A percentile compares a stretch with the other conserved stretches of the same genome.
Evolutionary conservation across 345 rosid species (phyloP).

Genomic region (Euphorbia lathyris): DNA sequence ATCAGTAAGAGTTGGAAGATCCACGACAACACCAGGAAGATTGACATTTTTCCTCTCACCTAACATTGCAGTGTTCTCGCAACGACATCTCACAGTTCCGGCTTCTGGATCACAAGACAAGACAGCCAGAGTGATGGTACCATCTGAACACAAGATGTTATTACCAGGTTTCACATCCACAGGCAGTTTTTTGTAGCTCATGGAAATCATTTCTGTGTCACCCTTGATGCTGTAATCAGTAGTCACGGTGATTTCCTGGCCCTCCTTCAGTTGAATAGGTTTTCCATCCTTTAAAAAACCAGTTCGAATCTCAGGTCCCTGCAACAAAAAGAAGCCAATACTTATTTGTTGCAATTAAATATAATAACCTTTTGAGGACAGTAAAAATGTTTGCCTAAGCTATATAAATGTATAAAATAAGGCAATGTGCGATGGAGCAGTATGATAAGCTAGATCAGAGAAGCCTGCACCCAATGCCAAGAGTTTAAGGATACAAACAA

Average conservation of each 20-base stretch:
- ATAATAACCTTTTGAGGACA: not conserved
- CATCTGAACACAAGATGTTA: slow-evolving; percentile 78
- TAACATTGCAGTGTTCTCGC: slow-evolving; percentile 77
- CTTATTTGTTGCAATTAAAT: not conserved
- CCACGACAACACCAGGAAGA: slow-evolving; percentile 91
- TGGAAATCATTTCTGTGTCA: slow-evolving; percentile 57
- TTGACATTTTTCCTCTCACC: slow-evolving; percentile 93
- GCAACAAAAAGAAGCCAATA: not conserved
- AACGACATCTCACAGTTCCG: slow-evolving; percentile 84
- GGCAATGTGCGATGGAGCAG: no score
- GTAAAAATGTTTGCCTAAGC: not conserved
- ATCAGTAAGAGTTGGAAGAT: slow-evolving; percentile 83
- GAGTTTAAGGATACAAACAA: no score
- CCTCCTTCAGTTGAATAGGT: slow-evolving; percentile 32
- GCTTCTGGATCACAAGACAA: slow-evolving; percentile 60
- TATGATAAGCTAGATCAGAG: no score
- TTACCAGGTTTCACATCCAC: slow-evolving; percentile 73
- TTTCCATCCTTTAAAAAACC: slow-evolving; percentile 31
- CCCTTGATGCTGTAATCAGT: slow-evolving; percentile 81
- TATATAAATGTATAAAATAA: not conserved
- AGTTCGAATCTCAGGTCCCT: slow-evolving; percentile 37
- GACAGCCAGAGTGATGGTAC: slow-evolving; percentile 72
- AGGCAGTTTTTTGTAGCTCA: slow-evolving; percentile 89
- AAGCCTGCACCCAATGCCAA: no score
- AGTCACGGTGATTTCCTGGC: slow-evolving; percentile 43